Percentiles rank a stretch among this genome's conserved stretches.
Evolutionary conservation across 768 basidiomycete species (phyloP).

Genomic region (Infundibulicybe gibba): DNA sequence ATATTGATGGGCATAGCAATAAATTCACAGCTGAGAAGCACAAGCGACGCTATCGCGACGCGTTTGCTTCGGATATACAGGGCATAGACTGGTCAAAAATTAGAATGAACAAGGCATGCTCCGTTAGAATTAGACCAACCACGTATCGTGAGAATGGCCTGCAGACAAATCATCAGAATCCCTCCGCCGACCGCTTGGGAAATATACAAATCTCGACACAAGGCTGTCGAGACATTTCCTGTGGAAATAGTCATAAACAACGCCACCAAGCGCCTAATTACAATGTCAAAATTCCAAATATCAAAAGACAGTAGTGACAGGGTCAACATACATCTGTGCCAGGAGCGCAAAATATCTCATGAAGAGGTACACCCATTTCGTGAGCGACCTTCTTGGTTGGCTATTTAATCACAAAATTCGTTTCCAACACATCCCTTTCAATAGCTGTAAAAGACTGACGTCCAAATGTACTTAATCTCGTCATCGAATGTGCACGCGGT

Average conservation of each 20-base stretch:
- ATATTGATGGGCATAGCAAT: not conserved
- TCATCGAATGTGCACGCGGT: not conserved
- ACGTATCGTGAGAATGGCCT: not conserved
- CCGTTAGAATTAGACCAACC: not conserved
- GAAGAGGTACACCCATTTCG: not conserved
- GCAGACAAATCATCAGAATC: not conserved
- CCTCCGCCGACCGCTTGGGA: not conserved
- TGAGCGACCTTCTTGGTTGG: not conserved
- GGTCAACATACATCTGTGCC: not conserved
- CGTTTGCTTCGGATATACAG: not conserved
- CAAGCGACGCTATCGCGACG: not conserved
- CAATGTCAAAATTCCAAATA: not conserved
- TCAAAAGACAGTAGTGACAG: not conserved
- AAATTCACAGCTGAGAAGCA: not conserved
- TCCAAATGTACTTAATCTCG: not conserved
- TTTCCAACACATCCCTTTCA: not conserved
- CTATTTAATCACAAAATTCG: not conserved
- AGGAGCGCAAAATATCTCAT: not conserved
- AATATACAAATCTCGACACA: not conserved
- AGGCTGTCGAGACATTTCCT: not conserved
- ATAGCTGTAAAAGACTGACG: not conserved
- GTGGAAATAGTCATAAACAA: not conserved
- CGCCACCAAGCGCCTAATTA: not conserved
- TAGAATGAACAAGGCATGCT: not conserved
- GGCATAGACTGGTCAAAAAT: not conserved